Evolutionary conservation across 805 yeast genomes (phyloP).

Genomic region (Limtongia smithiae): DNA sequence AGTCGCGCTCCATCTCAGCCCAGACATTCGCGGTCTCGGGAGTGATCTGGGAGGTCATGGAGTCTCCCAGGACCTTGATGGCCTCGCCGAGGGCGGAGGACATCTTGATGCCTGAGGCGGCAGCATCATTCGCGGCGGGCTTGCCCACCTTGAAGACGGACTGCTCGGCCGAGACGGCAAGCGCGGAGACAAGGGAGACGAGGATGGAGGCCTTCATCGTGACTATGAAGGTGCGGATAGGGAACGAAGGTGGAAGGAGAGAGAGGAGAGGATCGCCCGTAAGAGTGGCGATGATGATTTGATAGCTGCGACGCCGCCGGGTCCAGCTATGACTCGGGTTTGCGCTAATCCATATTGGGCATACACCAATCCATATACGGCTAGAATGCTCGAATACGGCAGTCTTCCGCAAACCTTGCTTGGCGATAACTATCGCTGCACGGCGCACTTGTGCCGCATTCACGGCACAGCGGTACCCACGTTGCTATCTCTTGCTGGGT

Average conservation of each 20-base stretch:
- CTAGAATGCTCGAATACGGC: too few species aligned
- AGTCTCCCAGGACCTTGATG: constrained; percentile 21
- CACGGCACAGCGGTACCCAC: too few species aligned
- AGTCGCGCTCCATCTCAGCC: constrained; percentile 30
- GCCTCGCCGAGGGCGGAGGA: constrained; percentile 25
- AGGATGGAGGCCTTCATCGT: constrained; percentile 19
- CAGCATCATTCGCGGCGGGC: constrained; percentile 1
- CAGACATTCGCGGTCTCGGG: constrained; percentile 28
- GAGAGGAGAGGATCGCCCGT: too few species aligned
- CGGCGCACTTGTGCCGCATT: too few species aligned
- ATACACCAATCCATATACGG: too few species aligned
- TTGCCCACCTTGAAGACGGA: constrained; percentile 4
- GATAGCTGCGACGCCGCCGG: too few species aligned
- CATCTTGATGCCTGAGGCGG: constrained; percentile 10
- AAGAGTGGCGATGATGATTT: too few species aligned
- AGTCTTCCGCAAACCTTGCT: too few species aligned
- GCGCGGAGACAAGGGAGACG: constrained; percentile 21
- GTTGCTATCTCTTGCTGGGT: too few species aligned
- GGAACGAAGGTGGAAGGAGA: not conserved
- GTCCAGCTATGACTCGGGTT: too few species aligned
- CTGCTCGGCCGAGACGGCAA: constrained; percentile 19
- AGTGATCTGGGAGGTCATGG: constrained; percentile 18
- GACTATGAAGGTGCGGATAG: not conserved
- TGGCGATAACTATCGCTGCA: too few species aligned
- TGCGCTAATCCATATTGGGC: too few species aligned